Percentiles rank a stretch among this genome's conserved stretches.
These are phyloP conservation scores for Didymella glomerata DNA, from an alignment of 2,329 filamentous ascomycete genomes.

Conservation along the genomic window DNA sequence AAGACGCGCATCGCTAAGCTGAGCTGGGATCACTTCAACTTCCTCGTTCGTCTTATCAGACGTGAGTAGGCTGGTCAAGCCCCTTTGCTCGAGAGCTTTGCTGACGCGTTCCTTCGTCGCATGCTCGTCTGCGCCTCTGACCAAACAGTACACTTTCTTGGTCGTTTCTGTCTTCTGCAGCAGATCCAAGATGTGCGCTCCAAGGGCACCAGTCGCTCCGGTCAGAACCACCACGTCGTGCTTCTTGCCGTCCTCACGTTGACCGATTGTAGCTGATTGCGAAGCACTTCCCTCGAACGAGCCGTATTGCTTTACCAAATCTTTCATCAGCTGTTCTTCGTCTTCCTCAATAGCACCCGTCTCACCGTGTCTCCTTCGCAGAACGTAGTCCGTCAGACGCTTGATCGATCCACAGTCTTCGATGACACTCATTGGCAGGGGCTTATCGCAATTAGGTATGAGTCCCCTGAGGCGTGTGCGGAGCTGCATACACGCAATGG, in stretches of 20 bases:
- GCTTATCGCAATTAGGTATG: conserved; percentile 43
- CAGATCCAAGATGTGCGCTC: conserved; percentile 60
- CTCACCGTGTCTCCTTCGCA: conserved; percentile 52
- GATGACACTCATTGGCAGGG: conserved; percentile 65
- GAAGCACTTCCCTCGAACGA: conserved; percentile 45
- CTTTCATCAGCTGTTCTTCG: conserved; percentile 54
- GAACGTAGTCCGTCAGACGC: conserved; percentile 51
- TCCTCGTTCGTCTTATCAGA: conserved; percentile 41
- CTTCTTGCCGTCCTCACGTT: not conserved
- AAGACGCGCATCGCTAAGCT: conserved; percentile 58
- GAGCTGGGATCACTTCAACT: conserved; percentile 58
- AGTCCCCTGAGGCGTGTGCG: conserved; percentile 51
- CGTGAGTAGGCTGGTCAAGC: conserved; percentile 39
- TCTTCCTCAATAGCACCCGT: conserved; percentile 44
- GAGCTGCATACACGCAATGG: conserved; percentile 65
- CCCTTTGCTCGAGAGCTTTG: conserved; percentile 39
- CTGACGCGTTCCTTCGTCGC: conserved; percentile 45
- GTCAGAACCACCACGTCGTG: conserved; percentile 53
- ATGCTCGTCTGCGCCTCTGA: conserved; percentile 57
- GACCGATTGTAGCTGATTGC: conserved; percentile 10
- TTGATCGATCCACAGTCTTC: conserved; percentile 67
- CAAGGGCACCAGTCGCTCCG: conserved; percentile 61
- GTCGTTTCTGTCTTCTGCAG: conserved; percentile 54
- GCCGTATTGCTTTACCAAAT: conserved; percentile 60
- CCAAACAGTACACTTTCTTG: conserved; percentile 63